Conservation (phyloP, 352 stramenopile species). For the Elongisporangium undulatum region DNA sequence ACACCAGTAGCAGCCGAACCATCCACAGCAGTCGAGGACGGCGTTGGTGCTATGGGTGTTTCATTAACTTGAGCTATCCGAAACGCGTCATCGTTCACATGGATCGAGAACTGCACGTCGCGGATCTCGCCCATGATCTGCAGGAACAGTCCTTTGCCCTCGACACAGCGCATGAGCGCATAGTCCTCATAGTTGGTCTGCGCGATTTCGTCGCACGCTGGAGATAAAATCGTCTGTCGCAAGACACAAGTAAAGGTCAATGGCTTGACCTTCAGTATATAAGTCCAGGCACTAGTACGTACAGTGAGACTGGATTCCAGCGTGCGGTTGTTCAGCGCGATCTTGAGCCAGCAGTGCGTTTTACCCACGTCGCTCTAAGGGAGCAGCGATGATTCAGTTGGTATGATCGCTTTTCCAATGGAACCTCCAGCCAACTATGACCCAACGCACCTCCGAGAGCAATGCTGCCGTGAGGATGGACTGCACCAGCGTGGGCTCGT, state of each 20-base stretch:
- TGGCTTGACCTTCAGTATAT: background rate
- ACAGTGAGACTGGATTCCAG: constrained; percentile 79
- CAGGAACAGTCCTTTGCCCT: constrained; percentile 67
- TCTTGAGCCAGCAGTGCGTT: constrained; percentile 70
- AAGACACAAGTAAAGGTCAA: background rate
- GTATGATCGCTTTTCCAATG: background rate
- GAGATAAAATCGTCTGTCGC: constrained; percentile 71
- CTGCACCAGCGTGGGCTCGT: constrained; percentile 64
- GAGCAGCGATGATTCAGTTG: background rate
- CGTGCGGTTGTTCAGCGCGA: constrained; percentile 73
- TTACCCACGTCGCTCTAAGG: constrained; percentile 25
- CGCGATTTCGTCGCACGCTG: constrained; percentile 68
- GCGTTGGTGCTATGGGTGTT: too few species aligned
- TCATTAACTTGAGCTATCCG: background rate
- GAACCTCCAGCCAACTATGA: background rate
- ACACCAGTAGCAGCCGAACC: too few species aligned
- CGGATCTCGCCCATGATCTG: constrained; percentile 73
- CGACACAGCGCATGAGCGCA: constrained; percentile 68
- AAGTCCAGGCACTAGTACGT: background rate
- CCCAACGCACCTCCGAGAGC: constrained; percentile 45
- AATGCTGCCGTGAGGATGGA: constrained; percentile 63
- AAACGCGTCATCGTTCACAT: constrained; percentile 60
- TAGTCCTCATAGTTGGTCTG: constrained; percentile 77
- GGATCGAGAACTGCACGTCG: constrained; percentile 65
- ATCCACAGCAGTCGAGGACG: too few species aligned